A percentile compares a stretch with the other conserved stretches of the same genome.
Conservation (phyloP, 2,329 filamentous ascomycete genomes). For the Aureobasidium uvarum region DNA sequence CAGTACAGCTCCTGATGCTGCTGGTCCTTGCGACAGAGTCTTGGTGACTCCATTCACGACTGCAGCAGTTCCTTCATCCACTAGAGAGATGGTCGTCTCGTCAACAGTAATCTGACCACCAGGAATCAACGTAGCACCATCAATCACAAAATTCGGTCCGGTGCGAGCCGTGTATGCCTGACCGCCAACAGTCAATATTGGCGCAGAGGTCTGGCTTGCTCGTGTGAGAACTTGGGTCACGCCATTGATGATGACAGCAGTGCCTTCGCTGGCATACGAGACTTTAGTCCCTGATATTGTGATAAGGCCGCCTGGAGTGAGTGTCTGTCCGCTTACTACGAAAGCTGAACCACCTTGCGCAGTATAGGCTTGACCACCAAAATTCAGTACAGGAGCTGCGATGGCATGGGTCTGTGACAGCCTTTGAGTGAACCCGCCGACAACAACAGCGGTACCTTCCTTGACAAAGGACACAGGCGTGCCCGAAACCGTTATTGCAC, state of each 20-base stretch:
- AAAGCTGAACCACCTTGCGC: slow-evolving; percentile 37
- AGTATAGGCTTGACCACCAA: slow-evolving; percentile 35
- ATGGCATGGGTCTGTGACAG: slow-evolving; percentile 24
- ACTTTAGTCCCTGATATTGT: slow-evolving; percentile 33
- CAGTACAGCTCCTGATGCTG: slow-evolving; percentile 34
- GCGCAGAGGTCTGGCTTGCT: slow-evolving; percentile 27
- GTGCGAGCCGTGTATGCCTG: slow-evolving; percentile 35
- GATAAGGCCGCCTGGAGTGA: slow-evolving; percentile 32
- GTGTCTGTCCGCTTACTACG: slow-evolving; percentile 31
- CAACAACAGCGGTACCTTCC: slow-evolving; percentile 31
- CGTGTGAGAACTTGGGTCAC: slow-evolving; percentile 27
- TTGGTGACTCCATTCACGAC: slow-evolving; percentile 39
- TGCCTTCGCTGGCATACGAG: slow-evolving; percentile 31
- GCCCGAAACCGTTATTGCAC: slow-evolving; percentile 31
- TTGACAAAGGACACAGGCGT: slow-evolving; percentile 33
- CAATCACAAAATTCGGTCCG: slow-evolving; percentile 38
- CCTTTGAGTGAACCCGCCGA: slow-evolving; percentile 32
- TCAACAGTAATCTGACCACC: slow-evolving; percentile 31
- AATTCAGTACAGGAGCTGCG: slow-evolving; percentile 2
- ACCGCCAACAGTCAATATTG: slow-evolving; percentile 31
- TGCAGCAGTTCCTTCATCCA: slow-evolving; percentile 29
- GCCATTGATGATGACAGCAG: slow-evolving; percentile 34
- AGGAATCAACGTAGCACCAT: slow-evolving; percentile 31
- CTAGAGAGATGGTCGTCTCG: slow-evolving; percentile 31
- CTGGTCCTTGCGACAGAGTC: slow-evolving; percentile 25